Evolutionary conservation across 139 green algal species (phyloP), one percentile per base, ranked within the genome.

Genomic region (Coelastrella sp.): DNA sequence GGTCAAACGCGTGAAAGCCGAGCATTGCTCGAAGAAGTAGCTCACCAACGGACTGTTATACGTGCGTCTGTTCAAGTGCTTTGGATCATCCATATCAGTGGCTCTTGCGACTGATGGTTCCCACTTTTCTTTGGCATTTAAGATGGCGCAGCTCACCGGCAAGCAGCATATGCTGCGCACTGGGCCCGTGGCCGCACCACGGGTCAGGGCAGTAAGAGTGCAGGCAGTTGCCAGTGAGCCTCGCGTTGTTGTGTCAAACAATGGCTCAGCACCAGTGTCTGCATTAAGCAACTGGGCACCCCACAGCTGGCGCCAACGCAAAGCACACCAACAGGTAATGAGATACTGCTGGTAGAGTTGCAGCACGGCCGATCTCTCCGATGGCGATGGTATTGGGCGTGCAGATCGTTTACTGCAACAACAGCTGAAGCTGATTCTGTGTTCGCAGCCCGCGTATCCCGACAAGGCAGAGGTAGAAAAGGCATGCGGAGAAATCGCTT

Each of bases 371-470:
- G 59, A 61, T 19, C 27, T 27, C 27, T 7, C 17, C 19, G 6
- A 9, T 57, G 6, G 9, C 8, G 17, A 22, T 83, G 4, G 6
- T 66, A 20, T 24, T 22, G 10, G 20, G 19, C 72, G 15, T 80
- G 24, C 7, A 58, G 74, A 56, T 0, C n/a, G 14, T 57, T 27
- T 27, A 57, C 27, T 27, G 24, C 12, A 83, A 82, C 56, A 63
- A 63, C 25, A 82, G n/a, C 27, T 61, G 56, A 65, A 83, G 25
- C 56, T 61, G 27, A 24, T 83, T 24, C 14, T 6, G n/a, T 63
- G 6, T 10, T 60, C 8, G 81, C 35, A 98, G 91, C 96, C 97
- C 3, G 91, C 96, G 17, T 98, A 98, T 89, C 95, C 93, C 4
- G 93, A 97, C 68, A n/a, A 93, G 81, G 92, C 81, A 4, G 92